These are phyloP conservation scores for Stephanodiscus triporus DNA, from an alignment of 108 stramenopile genomes.

Conservation along the genomic window DNA sequence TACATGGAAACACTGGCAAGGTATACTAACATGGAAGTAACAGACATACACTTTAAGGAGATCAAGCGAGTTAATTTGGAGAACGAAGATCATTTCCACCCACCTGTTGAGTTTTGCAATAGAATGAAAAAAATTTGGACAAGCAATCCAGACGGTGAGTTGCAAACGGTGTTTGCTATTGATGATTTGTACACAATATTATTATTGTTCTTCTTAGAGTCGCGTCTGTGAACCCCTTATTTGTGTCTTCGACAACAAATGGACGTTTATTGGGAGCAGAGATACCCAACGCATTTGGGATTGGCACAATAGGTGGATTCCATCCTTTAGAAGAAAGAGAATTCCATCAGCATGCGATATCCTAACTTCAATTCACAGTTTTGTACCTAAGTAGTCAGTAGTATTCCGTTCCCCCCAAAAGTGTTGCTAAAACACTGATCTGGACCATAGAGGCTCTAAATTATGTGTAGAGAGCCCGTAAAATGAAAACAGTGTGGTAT, in stretches of 20 bases:
- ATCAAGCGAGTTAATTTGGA: constrained; percentile 33
- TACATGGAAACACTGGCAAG: constrained; percentile 35
- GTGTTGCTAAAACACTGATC: no score
- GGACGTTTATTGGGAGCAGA: background rate
- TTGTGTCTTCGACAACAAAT: background rate
- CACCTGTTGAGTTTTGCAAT: constrained; percentile 48
- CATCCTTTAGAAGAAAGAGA: no score
- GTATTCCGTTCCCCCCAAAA: no score
- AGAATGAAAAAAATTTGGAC: constrained; percentile 40
- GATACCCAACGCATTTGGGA: constrained; percentile 40
- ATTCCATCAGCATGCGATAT: no score
- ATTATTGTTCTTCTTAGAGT: background rate
- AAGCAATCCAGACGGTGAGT: constrained; percentile 33
- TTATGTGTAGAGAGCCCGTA: no score
- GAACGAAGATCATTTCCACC: constrained; percentile 37
- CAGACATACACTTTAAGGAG: constrained; percentile 15
- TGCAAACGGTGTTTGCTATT: background rate
- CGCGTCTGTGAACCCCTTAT: background rate
- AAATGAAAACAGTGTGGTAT: background rate
- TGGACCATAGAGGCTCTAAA: no score
- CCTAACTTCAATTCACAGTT: no score
- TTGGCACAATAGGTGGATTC: constrained; percentile 21
- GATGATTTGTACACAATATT: background rate
- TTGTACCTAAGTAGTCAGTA: no score
- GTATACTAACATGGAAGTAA: constrained; percentile 14